Evolutionary conservation across 176 grass and related monocot species (phyloP).

Genomic region (Carex kokanica): DNA sequence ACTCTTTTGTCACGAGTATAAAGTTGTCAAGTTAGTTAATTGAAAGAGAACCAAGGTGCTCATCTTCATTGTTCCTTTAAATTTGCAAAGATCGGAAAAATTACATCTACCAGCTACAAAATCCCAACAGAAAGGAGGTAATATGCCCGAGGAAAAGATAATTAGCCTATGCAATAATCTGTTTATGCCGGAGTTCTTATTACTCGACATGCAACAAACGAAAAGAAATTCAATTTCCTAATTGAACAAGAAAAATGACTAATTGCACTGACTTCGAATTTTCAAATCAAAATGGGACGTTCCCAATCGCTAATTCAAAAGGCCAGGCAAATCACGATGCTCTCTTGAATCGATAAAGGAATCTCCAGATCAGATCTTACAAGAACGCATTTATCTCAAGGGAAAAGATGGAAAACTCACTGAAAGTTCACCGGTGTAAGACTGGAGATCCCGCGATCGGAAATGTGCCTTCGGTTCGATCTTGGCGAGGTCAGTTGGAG

Average conservation of each 20-base stretch:
- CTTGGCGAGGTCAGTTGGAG: neutral
- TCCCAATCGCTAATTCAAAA: neutral
- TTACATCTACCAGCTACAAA: neutral
- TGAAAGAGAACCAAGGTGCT: neutral
- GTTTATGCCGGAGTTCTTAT: neutral
- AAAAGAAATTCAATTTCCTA: neutral
- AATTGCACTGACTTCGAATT: neutral
- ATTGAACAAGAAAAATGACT: neutral
- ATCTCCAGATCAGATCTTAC: constrained; percentile 4
- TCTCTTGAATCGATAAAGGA: neutral
- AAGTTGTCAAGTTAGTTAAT: neutral
- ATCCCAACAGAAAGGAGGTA: neutral
- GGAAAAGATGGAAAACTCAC: neutral
- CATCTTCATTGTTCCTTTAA: neutral
- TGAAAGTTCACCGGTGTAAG: neutral
- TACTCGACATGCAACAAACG: neutral
- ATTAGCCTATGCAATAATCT: neutral
- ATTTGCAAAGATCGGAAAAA: neutral
- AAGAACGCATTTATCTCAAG: neutral
- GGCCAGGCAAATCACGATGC: neutral
- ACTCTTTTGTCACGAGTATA: neutral
- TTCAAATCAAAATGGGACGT: neutral
- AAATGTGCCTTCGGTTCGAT: neutral
- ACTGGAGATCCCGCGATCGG: neutral
- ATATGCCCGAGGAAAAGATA: neutral